Conservation (phyloP, 106 monocot species). For the Apostasia ramifera region DNA sequence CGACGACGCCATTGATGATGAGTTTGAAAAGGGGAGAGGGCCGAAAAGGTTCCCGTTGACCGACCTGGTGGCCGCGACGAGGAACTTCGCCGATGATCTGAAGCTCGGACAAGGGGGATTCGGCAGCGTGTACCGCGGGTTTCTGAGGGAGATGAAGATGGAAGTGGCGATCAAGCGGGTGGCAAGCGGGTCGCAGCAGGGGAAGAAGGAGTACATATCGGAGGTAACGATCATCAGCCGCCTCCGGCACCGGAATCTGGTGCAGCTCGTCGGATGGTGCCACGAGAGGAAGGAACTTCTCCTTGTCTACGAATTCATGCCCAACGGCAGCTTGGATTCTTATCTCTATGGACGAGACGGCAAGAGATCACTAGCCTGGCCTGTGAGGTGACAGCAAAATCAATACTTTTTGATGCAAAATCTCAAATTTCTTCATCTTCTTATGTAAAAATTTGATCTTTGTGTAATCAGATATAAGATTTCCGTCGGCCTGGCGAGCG, state of each 20-base stretch:
- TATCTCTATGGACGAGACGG: constrained; percentile 10
- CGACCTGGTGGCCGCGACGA: constrained; percentile 13
- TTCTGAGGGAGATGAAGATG: not conserved
- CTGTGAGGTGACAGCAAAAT: not conserved
- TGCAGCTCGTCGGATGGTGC: constrained; percentile 29
- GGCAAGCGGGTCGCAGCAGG: constrained; percentile 9
- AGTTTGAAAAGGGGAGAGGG: constrained; percentile 16
- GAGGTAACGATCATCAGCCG: constrained; percentile 26
- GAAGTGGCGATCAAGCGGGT: constrained; percentile 27
- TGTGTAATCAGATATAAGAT: constrained; percentile 6
- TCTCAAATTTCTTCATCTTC: not conserved
- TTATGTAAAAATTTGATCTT: not conserved
- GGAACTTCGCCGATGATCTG: constrained; percentile 16
- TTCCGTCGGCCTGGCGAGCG: constrained; percentile 10
- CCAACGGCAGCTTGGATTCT: constrained; percentile 42
- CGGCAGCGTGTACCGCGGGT: constrained; percentile 21
- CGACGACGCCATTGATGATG: constrained; percentile 5
- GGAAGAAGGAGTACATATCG: constrained; percentile 15
- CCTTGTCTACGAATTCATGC: constrained; percentile 33
- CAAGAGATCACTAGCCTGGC: constrained; percentile 6
- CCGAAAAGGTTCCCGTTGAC: constrained; percentile 12
- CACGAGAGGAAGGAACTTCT: constrained; percentile 13
- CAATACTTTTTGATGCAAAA: not conserved
- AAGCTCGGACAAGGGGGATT: constrained; percentile 33
- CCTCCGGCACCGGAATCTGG: constrained; percentile 24